phyloP scores from a whole-genome alignment of 768 basidiomycete genomes.

The Mycena capillaripes region DNA sequence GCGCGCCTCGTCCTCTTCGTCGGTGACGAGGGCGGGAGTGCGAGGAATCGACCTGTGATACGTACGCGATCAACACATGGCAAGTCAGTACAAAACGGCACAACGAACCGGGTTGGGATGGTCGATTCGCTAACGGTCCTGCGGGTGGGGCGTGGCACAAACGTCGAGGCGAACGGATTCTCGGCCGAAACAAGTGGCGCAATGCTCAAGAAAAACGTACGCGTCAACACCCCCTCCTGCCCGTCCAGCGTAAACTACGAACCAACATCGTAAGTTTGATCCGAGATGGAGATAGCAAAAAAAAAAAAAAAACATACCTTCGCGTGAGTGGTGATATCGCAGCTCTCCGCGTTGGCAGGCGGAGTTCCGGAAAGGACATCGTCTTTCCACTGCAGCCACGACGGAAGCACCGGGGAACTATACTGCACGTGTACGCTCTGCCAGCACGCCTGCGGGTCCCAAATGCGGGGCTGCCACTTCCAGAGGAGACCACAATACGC shows the following conservation, averaged over 20 bases:
- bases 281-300: too few relatives aligned
- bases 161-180: slow-evolving; percentile 51
- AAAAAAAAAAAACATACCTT: slow-evolving; percentile 60
- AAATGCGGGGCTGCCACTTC: slow-evolving; percentile 94
- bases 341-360: slow-evolving; percentile 79
- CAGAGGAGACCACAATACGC: slow-evolving; percentile 88
- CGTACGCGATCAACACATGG: neutral
- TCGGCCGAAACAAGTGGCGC: slow-evolving; percentile 71
- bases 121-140: slow-evolving; percentile 33
- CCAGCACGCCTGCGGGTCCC: slow-evolving; percentile 95
- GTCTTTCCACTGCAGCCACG: slow-evolving; percentile 92
- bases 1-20: slow-evolving; percentile 67
- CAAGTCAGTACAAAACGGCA: neutral
- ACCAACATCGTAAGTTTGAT: slow-evolving; percentile 27
- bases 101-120: slow-evolving; percentile 29
- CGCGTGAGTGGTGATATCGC: slow-evolving; percentile 82
- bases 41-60: slow-evolving; percentile 30
- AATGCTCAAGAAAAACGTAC: slow-evolving; percentile 79
- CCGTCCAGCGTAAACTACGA: slow-evolving; percentile 79
- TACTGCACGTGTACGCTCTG: slow-evolving; percentile 85
- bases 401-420: slow-evolving; percentile 83
- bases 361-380: slow-evolving; percentile 88
- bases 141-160: slow-evolving; percentile 36
- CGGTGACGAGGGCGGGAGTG: slow-evolving; percentile 28
- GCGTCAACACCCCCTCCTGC: slow-evolving; percentile 75